Percentiles rank a stretch among this genome's conserved stretches.
Conservation (phyloP, 1,284 basidiomycete species). For the Pseudozyma pruni region DNA sequence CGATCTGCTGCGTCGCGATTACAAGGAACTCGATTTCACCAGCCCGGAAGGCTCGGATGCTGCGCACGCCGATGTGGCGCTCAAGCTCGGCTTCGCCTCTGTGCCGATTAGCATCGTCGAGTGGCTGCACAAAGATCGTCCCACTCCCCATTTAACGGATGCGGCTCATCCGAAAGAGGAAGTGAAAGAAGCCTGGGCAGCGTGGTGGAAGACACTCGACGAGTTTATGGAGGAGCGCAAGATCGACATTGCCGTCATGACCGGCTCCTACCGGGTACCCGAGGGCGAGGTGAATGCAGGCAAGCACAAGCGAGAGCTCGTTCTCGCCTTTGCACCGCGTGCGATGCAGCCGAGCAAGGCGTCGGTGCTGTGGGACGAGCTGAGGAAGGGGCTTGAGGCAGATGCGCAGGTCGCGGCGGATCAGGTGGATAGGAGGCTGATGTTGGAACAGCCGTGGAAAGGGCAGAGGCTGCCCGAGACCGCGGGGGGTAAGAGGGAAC, state of each 20-base stretch:
- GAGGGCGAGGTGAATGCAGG: slow-evolving; percentile 40
- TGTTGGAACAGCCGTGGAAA: slow-evolving; percentile 55
- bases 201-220: slow-evolving; percentile 50
- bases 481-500: slow-evolving; percentile 50
- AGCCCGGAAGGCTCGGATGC: slow-evolving; percentile 1
- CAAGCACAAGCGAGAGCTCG: slow-evolving; percentile 59
- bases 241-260: slow-evolving; percentile 56
- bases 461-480: slow-evolving; percentile 43
- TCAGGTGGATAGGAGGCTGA: slow-evolving; percentile 27
- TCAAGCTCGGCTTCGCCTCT: slow-evolving; percentile 50
- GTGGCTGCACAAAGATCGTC: slow-evolving; percentile 54
- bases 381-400: slow-evolving; percentile 33
- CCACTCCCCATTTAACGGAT: slow-evolving; percentile 1
- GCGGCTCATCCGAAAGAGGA: slow-evolving; percentile 28
- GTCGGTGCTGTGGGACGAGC: slow-evolving; percentile 19
- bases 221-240: slow-evolving; percentile 52
- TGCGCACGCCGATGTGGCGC: slow-evolving; percentile 6
- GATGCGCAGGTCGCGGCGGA: slow-evolving; percentile 27
- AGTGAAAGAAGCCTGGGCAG: slow-evolving; percentile 47
- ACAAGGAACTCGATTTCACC: slow-evolving; percentile 74
- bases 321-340: slow-evolving; percentile 37
- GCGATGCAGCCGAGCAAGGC: slow-evolving; percentile 19
- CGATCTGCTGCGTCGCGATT: slow-evolving; percentile 88
- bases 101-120: slow-evolving; percentile 53
- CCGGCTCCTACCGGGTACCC: slow-evolving; percentile 46